These are phyloP conservation scores for Capronia coronata DNA, from an alignment of 2,329 filamentous ascomycete species.

Conservation along the genomic window DNA sequence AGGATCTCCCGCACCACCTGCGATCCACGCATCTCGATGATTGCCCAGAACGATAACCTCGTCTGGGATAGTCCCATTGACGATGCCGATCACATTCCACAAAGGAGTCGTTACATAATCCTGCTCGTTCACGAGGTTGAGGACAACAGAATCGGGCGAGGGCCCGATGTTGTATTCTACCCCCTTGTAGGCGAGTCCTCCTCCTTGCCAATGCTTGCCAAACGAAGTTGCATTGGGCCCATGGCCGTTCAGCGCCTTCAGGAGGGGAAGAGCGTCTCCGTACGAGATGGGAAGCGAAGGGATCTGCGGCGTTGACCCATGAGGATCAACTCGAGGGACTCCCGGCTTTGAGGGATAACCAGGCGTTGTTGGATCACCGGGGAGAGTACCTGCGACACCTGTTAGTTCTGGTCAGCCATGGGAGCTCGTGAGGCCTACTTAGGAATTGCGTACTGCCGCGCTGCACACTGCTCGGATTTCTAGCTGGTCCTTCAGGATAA, in stretches of 20 bases:
- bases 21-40: constrained; percentile 84
- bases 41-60: constrained; percentile 90
- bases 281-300: constrained; percentile 91
- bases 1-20: constrained; percentile 74
- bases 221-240: constrained; percentile 72
- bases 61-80: constrained; percentile 72
- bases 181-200: constrained; percentile 69
- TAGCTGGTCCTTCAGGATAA: constrained; percentile 80
- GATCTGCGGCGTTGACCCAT: constrained; percentile 69
- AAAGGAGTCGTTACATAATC: constrained; percentile 73
- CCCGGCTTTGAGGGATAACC: constrained; percentile 91
- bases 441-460: constrained; percentile 79
- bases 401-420: constrained; percentile 20
- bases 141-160: constrained; percentile 60
- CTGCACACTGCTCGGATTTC: constrained; percentile 84
- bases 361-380: constrained; percentile 79
- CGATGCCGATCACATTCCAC: constrained; percentile 87
- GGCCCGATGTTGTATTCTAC: constrained; percentile 82
- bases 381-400: constrained; percentile 45
- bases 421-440: constrained; percentile 46
- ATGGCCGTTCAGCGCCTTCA: constrained; percentile 85
- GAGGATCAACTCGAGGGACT: constrained; percentile 65
- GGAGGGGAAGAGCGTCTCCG: constrained; percentile 72
- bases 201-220: constrained; percentile 63
- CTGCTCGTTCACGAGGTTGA: constrained; percentile 73